These are phyloP conservation scores for Cichorium intybus DNA, from an alignment of 140 eudicot genomes.

Conservation along the genomic window DNA sequence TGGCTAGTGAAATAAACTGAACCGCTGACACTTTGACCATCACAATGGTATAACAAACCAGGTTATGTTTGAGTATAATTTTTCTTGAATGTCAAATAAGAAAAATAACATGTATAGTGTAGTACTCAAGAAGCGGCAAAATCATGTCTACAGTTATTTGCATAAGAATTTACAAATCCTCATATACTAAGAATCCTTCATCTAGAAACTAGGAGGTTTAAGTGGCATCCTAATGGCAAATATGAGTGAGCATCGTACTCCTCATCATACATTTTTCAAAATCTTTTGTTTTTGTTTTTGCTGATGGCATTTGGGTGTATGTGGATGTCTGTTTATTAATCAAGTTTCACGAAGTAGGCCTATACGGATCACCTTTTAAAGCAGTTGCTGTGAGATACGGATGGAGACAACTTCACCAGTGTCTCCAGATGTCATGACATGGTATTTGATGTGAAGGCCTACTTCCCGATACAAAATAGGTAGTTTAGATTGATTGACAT, in stretches of 20 bases:
- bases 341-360: slow-evolving; percentile 3
- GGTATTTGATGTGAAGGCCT: slow-evolving; percentile 81
- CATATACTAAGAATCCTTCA: background rate
- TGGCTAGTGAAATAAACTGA: background rate
- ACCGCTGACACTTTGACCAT: slow-evolving; percentile 2
- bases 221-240: background rate
- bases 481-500: background rate
- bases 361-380: slow-evolving; percentile 39
- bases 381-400: slow-evolving; percentile 90
- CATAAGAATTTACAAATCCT: slow-evolving; percentile 34
- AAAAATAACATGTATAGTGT: background rate
- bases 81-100: background rate
- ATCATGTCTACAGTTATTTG: slow-evolving; percentile 26
- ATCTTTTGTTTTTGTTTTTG: background rate
- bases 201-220: slow-evolving; percentile 13
- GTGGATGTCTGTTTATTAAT: slow-evolving; percentile 19
- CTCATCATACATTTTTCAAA: slow-evolving; percentile 3
- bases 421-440: slow-evolving; percentile 78
- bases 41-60: background rate
- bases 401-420: slow-evolving; percentile 72
- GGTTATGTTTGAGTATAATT: slow-evolving; percentile 9
- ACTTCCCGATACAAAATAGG: slow-evolving; percentile 10
- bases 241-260: background rate
- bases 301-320: background rate
- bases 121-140: slow-evolving; percentile 15